Base-by-base conservation (phyloP, 139 green algal genomes). In the Asterochloris erici region DNA sequence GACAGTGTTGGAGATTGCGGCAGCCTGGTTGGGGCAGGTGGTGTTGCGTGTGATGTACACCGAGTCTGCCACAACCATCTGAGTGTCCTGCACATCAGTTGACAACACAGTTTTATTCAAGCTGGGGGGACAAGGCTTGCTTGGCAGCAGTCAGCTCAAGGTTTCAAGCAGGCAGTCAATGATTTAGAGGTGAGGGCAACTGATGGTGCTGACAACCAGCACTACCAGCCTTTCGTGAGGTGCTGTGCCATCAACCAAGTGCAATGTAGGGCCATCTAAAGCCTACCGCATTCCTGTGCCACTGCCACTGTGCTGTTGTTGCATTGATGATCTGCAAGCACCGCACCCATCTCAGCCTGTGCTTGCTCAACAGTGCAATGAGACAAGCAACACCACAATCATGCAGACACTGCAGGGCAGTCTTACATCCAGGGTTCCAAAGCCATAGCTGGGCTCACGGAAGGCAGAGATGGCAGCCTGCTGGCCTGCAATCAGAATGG, bases 361-460 rank as follows among this genome's bases (percentile, higher is more conserved):
- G 38, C 38, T 54, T 54, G 38, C 38, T 54, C 4, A 54, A 54
- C 38, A 54, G 38, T 54, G 38, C 6, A 54, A 6, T 54, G 38
- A 54, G 38, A 54, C 38, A 54, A 54, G 38, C 38, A 54, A 54
- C 38, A 54, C 38, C 38, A 54, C 38, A 10, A 6, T 10, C 6
- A 6, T 54, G 38, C 38, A 54, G 38, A 6, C 38, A 54, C 38
- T 54, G 38, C 38, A 54, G 38, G 38, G 38, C 38, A 54, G 38
- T 6, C 38, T 54, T 6, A 54, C 38, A 23, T 93, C 81, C 60
- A 95, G 83, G 14, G 87, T 78, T 17, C 89, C 91, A 38, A 92
- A 87, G 54, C 92, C 92, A 77, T 93, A 95, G 71, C 82, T 89
- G 23, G 89, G 84, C 83, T 95, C 92, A 14, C 90, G 76, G 81